Conservation (phyloP, 2,329 filamentous ascomycete species). For the Mycosphaerella arachidis region DNA sequence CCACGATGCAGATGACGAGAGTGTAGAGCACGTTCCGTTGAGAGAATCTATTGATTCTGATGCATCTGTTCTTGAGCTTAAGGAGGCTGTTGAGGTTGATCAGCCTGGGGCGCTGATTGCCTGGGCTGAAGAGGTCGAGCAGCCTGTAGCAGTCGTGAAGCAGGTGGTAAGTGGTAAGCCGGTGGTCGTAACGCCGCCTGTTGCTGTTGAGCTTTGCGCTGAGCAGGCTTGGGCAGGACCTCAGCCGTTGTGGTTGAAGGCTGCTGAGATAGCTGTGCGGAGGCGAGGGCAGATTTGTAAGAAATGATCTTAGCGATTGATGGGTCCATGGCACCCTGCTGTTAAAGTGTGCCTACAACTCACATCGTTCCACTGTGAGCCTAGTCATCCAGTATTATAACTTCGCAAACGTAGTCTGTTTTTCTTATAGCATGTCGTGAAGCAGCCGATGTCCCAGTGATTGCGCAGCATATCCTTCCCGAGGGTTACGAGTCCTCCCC, state of each 20-base stretch:
- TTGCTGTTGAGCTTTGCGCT: background rate
- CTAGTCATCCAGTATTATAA: background rate
- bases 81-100: background rate
- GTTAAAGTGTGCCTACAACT: too few species aligned
- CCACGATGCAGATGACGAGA: background rate
- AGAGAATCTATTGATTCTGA: background rate
- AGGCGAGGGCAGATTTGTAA: background rate
- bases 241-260: background rate
- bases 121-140: background rate
- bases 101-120: background rate
- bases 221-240: background rate
- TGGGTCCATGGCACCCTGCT: too few species aligned
- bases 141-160: background rate
- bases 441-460: too few species aligned
- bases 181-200: background rate
- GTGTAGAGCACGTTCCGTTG: background rate
- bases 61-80: background rate
- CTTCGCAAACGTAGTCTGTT: too few species aligned
- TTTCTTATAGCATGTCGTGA: too few species aligned
- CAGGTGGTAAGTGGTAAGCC: background rate
- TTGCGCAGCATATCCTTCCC: too few species aligned
- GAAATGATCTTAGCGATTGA: background rate
- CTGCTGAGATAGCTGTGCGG: background rate
- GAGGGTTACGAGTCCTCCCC: too few species aligned
- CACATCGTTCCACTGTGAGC: too few species aligned